A percentile compares a stretch with the other conserved stretches of the same genome.
These are phyloP conservation scores for Populus simonii DNA, from an alignment of 345 rosid genomes.

Conservation along the genomic window DNA sequence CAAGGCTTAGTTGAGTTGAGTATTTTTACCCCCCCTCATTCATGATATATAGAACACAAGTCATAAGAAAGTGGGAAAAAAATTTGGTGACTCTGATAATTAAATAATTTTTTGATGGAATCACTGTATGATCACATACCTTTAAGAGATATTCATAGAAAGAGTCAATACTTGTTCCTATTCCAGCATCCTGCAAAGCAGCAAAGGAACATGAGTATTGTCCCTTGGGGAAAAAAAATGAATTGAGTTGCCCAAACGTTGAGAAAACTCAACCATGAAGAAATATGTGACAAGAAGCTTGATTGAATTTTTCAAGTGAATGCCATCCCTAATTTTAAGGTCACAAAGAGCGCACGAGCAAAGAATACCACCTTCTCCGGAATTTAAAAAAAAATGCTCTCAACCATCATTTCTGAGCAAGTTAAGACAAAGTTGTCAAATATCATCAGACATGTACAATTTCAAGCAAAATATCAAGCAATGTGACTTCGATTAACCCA, in stretches of 20 bases:
- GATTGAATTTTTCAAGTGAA: not conserved
- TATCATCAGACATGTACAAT: not conserved
- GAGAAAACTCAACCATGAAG: constrained; percentile 1
- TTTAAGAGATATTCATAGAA: constrained; percentile 96
- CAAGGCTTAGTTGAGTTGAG: not conserved
- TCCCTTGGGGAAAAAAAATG: not conserved
- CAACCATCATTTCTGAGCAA: not conserved
- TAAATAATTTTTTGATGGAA: not conserved
- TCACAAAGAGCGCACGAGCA: too few relatives aligned
- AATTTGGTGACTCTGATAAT: not conserved
- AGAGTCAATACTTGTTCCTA: constrained; percentile 97
- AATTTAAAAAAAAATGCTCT: too few relatives aligned
- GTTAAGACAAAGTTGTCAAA: not conserved
- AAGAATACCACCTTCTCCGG: too few relatives aligned
- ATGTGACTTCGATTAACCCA: not conserved
- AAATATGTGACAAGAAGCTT: constrained; percentile 4
- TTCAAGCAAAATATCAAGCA: not conserved
- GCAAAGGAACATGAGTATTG: constrained; percentile 8
- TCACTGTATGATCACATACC: constrained; percentile 32
- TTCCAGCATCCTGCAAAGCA: constrained; percentile 95
- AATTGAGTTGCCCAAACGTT: not conserved
- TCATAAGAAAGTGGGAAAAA: not conserved
- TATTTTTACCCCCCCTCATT: not conserved
- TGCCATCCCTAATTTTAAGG: not conserved
- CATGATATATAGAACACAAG: not conserved